Percentiles rank a stretch among this genome's conserved stretches.
Conservation (phyloP, 495 filamentous ascomycete genomes). For the Penicillium argentinense region DNA sequence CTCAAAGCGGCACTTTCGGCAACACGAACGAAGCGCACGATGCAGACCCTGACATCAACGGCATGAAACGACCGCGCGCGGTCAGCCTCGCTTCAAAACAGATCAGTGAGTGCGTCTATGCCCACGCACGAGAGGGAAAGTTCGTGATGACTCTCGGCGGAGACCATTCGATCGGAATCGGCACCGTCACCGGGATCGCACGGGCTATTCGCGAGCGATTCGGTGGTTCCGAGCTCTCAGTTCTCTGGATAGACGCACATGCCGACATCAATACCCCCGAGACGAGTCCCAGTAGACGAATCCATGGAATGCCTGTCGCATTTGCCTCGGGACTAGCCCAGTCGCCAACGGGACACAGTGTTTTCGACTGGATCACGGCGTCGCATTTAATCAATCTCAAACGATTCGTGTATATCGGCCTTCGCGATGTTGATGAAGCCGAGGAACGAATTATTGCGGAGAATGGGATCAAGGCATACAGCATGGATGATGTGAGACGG, state of each 20-base stretch:
- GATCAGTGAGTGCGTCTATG: constrained; percentile 72
- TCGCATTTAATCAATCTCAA: constrained; percentile 56
- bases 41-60: background rate
- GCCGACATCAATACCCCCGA: constrained; percentile 91
- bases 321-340: constrained; percentile 78
- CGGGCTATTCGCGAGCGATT: constrained; percentile 72
- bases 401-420: constrained; percentile 86
- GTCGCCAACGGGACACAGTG: no score
- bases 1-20: background rate
- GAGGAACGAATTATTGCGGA: constrained; percentile 80
- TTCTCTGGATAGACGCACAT: constrained; percentile 92
- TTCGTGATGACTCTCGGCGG: constrained; percentile 83
- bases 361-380: constrained; percentile 75
- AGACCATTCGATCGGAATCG: constrained; percentile 86
- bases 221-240: constrained; percentile 66
- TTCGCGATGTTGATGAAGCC: constrained; percentile 76
- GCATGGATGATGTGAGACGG: constrained; percentile 86
- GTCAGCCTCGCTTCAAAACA: background rate
- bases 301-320: constrained; percentile 88
- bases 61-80: background rate
- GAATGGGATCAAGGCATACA: constrained; percentile 79
- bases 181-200: constrained; percentile 72
- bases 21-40: background rate
- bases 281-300: constrained; percentile 74
- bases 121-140: constrained; percentile 71